These are phyloP conservation scores for Saccharomyces kudriavzevii DNA, from an alignment of 805 yeast genomes.

Conservation along the genomic window DNA sequence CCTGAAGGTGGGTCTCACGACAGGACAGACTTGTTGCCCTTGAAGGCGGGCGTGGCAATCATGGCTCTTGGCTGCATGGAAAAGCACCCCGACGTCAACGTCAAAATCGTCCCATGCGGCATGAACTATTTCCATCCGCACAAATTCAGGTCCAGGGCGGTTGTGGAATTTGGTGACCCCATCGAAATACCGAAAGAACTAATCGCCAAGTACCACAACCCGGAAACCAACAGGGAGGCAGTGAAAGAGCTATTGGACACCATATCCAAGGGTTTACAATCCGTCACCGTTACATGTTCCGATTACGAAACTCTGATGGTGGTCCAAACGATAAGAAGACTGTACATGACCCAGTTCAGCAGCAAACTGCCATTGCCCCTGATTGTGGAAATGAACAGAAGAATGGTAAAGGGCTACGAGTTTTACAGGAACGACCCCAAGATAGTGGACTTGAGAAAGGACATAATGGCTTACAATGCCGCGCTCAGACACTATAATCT, in stretches of 20 bases:
- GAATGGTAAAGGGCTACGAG: conserved; percentile 75
- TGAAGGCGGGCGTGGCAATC: conserved; percentile 94
- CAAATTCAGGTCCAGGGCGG: conserved; percentile 91
- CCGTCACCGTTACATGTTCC: conserved; percentile 83
- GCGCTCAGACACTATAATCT: conserved; percentile 59
- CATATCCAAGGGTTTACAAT: conserved; percentile 62
- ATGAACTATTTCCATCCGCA: conserved; percentile 96
- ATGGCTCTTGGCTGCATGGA: conserved; percentile 96
- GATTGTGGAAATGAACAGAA: conserved; percentile 83
- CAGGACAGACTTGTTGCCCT: conserved; percentile 78
- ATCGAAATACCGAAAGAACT: conserved; percentile 55
- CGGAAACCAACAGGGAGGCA: conserved; percentile 62
- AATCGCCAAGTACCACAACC: conserved; percentile 55
- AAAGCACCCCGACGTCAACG: conserved; percentile 62
- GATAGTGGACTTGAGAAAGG: conserved; percentile 49
- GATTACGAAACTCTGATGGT: conserved; percentile 86
- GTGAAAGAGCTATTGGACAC: conserved; percentile 62
- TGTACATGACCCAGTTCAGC: conserved; percentile 70
- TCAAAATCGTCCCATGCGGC: conserved; percentile 91
- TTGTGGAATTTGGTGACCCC: conserved; percentile 88
- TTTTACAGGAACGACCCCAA: conserved; percentile 64
- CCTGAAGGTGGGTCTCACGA: conserved; percentile 99
- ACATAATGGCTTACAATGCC: conserved; percentile 66
- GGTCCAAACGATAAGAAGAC: conserved; percentile 83
- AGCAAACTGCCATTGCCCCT: conserved; percentile 69